Conservation (phyloP, 2,329 filamentous ascomycete genomes). For the Aspergillus glaucus region DNA sequence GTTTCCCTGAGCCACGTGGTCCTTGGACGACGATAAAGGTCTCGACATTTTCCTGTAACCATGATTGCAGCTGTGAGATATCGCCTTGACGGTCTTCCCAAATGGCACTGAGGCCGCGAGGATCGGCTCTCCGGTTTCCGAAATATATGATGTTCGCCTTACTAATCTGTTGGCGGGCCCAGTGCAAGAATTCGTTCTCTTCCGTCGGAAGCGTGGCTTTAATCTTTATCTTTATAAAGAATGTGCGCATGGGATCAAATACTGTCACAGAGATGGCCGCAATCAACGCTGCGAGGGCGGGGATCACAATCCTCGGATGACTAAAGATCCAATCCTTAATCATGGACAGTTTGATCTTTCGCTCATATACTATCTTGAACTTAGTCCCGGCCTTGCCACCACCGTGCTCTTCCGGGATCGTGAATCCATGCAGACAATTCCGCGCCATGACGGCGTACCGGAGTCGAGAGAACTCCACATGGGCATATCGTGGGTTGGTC, state of each 20-base stretch:
- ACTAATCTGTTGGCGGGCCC: constrained; percentile 64
- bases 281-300: constrained; percentile 70
- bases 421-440: constrained; percentile 84
- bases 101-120: constrained; percentile 68
- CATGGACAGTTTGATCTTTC: constrained; percentile 67
- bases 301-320: constrained; percentile 84
- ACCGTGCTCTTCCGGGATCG: constrained; percentile 60
- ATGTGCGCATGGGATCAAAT: constrained; percentile 90
- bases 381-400: constrained; percentile 71
- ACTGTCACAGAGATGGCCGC: constrained; percentile 78
- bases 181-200: constrained; percentile 67
- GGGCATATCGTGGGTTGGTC: constrained; percentile 70
- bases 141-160: constrained; percentile 43
- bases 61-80: constrained; percentile 74
- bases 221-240: constrained; percentile 85
- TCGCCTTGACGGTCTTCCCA: constrained; percentile 81
- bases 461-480: constrained; percentile 67
- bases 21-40: constrained; percentile 94
- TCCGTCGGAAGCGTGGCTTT: constrained; percentile 68
- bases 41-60: constrained; percentile 80
- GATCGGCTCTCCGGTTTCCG: constrained; percentile 47
- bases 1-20: constrained; percentile 83
- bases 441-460: constrained; percentile 79
- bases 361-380: constrained; percentile 77
- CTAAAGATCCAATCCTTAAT: constrained; percentile 80